Percentiles rank a stretch among this genome's conserved stretches.
phyloP scores from a whole-genome alignment of 2,329 filamentous ascomycete species.

The Fusarium euwallaceae region DNA sequence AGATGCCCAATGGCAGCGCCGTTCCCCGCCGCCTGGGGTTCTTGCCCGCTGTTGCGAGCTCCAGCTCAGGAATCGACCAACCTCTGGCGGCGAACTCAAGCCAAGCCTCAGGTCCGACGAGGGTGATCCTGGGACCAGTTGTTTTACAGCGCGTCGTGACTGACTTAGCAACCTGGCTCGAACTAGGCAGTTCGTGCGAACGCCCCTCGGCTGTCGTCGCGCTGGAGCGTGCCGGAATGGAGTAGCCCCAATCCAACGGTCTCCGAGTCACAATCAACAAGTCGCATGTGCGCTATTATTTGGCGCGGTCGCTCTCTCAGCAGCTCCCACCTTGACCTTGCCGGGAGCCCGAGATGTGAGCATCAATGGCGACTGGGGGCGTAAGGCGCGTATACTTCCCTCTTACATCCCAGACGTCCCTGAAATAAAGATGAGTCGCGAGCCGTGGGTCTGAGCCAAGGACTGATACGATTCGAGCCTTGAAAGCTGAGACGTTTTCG shows the following conservation, averaged over 20 bases:
- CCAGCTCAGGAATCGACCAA: constrained; percentile 15
- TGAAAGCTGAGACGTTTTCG: constrained; percentile 26
- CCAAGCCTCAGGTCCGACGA: constrained; percentile 30
- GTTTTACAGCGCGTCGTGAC: constrained; percentile 33
- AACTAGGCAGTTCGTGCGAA: constrained; percentile 47
- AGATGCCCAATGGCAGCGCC: constrained; percentile 15
- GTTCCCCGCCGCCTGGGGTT: constrained; percentile 12
- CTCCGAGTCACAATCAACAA: constrained; percentile 20
- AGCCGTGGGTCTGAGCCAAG: constrained; percentile 4
- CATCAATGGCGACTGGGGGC: constrained; percentile 17
- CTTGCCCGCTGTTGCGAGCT: constrained; percentile 10
- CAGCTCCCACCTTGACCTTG: constrained; percentile 34
- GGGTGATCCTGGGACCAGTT: constrained; percentile 28
- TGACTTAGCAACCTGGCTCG: constrained; percentile 43
- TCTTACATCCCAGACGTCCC: constrained; percentile 27
- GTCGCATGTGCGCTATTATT: constrained; percentile 40
- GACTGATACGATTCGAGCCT: constrained; percentile 24
- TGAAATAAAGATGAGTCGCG: constrained; percentile 28
- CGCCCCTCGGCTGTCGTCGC: constrained; percentile 37
- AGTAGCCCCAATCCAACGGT: constrained; percentile 24
- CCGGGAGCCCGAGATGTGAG: constrained; percentile 32
- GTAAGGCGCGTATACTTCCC: constrained; percentile 29
- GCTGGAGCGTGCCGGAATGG: constrained; percentile 22
- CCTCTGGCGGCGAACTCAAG: constrained; percentile 19
- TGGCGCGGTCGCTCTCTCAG: constrained; percentile 19